These are phyloP conservation scores for Alternaria tenuissima DNA, from an alignment of 2,329 filamentous ascomycete species.

Conservation along the genomic window DNA sequence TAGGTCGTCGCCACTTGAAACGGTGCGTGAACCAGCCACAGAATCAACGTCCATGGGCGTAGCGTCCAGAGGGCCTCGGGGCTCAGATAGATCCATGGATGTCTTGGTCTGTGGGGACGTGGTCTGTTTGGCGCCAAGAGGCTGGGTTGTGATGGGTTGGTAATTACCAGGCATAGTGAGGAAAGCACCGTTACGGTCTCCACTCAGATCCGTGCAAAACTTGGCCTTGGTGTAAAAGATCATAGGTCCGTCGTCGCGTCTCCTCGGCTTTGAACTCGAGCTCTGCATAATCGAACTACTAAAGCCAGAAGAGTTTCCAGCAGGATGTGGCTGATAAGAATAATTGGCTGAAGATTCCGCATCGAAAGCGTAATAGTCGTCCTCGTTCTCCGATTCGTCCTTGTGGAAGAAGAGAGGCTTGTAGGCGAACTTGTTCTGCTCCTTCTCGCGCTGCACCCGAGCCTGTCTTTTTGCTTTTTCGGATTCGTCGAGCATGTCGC, in stretches of 20 bases:
- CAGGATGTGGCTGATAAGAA: constrained; percentile 34
- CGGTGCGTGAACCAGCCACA: constrained; percentile 42
- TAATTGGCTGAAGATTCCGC: constrained; percentile 41
- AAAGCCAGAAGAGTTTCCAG: constrained; percentile 53
- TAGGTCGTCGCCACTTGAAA: constrained; percentile 43
- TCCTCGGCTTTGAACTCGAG: constrained; percentile 57
- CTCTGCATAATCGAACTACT: constrained; percentile 58
- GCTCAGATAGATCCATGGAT: constrained; percentile 39
- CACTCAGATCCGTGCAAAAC: constrained; percentile 82
- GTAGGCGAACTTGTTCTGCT: constrained; percentile 53
- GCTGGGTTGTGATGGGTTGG: constrained; percentile 41
- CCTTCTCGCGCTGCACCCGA: constrained; percentile 30
- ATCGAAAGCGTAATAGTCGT: constrained; percentile 46
- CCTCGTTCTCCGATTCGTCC: constrained; percentile 53
- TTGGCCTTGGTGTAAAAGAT: constrained; percentile 83
- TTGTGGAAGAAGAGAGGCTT: constrained; percentile 59
- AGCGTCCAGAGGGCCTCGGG: constrained; percentile 35
- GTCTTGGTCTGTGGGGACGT: constrained; percentile 1
- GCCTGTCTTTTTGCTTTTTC: constrained; percentile 30
- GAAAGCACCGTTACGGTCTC: constrained; percentile 58
- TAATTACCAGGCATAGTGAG: constrained; percentile 36
- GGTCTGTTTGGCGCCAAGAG: constrained; percentile 36
- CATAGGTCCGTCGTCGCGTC: constrained; percentile 74
- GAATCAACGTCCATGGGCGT: constrained; percentile 31
- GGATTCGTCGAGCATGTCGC: constrained; percentile 25